Conservation (phyloP, 768 basidiomycete species). For the Fomitopsis serialis region DNA sequence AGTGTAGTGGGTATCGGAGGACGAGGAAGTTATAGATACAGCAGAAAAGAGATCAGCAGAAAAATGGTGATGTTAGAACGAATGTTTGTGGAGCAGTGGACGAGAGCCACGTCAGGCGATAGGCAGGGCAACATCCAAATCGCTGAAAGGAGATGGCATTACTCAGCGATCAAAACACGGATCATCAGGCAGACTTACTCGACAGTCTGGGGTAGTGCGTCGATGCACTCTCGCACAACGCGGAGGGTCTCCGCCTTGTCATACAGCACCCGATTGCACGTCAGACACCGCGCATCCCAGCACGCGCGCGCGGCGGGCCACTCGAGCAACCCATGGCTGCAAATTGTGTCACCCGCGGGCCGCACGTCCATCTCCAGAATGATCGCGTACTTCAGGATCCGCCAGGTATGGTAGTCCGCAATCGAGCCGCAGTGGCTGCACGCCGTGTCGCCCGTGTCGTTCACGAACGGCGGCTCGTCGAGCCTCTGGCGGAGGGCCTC, state of each 20-base stretch:
- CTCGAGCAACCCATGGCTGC: conserved; percentile 39
- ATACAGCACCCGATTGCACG: conserved; percentile 49
- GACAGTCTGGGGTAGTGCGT: conserved; percentile 37
- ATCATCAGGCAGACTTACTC: conserved; percentile 15
- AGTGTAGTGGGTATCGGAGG: background rate
- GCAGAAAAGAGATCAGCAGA: background rate
- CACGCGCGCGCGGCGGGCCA: conserved; percentile 59
- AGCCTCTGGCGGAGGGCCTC: conserved; percentile 46
- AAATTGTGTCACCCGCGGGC: conserved; percentile 54
- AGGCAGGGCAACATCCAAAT: background rate
- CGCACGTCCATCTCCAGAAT: conserved; percentile 52
- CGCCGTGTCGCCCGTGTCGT: conserved; percentile 38
- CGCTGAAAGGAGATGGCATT: background rate
- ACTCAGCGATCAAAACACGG: background rate
- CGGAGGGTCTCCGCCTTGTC: conserved; percentile 50
- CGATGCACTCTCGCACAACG: conserved; percentile 50
- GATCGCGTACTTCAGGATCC: conserved; percentile 56
- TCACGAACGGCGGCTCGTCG: conserved; percentile 55
- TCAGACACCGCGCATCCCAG: conserved; percentile 52
- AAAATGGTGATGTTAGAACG: background rate
- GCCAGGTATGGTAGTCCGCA: conserved; percentile 59
- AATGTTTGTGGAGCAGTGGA: too few relatives aligned
- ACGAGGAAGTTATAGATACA: background rate
- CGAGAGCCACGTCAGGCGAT: background rate
- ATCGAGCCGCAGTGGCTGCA: conserved; percentile 45